phyloP scores from a whole-genome alignment of 177 flowering plant species.

The Vitis hybrid region DNA sequence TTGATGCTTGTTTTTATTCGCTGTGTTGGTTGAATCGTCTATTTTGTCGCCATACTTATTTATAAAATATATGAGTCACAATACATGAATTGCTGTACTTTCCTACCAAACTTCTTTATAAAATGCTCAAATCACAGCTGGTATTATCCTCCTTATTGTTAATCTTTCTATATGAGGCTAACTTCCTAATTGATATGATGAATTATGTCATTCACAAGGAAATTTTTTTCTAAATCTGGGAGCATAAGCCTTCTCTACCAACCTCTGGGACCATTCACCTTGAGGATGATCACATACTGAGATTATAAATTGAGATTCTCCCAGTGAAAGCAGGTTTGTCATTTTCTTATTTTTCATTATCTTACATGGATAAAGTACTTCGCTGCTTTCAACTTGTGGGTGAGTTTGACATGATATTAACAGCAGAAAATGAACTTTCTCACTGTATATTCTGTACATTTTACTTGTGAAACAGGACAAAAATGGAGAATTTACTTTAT shows the following conservation, averaged over 20 bases:
- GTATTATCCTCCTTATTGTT: too few species aligned
- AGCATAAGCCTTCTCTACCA: background rate
- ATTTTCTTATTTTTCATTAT: background rate
- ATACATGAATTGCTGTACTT: background rate
- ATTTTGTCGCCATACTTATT: too few species aligned
- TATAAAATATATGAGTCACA: background rate
- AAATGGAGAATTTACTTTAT: background rate
- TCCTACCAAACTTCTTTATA: background rate
- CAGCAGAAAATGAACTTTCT: background rate
- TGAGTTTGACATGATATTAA: background rate
- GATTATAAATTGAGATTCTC: background rate
- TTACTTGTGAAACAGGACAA: background rate
- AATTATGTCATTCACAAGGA: background rate
- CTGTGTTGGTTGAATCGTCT: background rate
- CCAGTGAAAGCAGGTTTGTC: background rate
- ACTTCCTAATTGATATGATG: background rate
- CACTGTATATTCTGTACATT: background rate
- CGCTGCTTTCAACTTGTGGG: background rate
- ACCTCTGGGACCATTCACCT: background rate
- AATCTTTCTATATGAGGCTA: background rate
- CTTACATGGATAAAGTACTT: background rate
- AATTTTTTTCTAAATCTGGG: background rate
- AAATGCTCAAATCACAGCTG: too few species aligned
- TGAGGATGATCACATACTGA: conserved; percentile 1
- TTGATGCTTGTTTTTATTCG: background rate